phyloP scores from a whole-genome alignment of 1,139 yeast species.

The Sugiyamaella sp. region DNA sequence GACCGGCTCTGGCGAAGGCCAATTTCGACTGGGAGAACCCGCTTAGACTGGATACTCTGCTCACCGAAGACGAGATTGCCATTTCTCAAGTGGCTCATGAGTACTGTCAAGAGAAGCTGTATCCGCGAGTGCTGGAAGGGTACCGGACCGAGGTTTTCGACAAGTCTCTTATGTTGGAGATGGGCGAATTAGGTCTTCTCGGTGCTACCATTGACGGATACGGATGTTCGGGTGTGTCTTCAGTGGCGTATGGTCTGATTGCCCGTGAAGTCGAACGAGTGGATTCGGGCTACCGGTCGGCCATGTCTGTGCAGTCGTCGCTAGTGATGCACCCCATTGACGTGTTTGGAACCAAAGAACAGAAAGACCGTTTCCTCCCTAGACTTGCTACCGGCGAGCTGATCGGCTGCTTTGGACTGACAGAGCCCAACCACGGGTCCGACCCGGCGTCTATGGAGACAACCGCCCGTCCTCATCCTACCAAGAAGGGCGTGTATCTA shows the following conservation, averaged over 20 bases:
- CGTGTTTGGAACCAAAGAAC: conserved; percentile 48
- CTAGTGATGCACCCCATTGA: conserved; percentile 50
- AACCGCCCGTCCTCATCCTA: conserved; percentile 47
- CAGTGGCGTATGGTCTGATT: conserved; percentile 49
- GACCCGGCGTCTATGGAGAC: conserved; percentile 53
- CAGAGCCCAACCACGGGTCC: conserved; percentile 52
- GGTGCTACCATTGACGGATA: conserved; percentile 49
- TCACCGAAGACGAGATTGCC: conserved; percentile 49
- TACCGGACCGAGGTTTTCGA: conserved; percentile 47
- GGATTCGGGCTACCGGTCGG: conserved; percentile 50
- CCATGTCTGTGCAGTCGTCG: conserved; percentile 52
- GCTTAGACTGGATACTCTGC: conserved; percentile 41
- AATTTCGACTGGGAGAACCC: conserved; percentile 47
- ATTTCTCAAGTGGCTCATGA: conserved; percentile 46
- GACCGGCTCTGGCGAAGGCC: conserved; percentile 21
- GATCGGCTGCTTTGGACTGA: conserved; percentile 50
- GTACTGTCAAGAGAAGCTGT: conserved; percentile 45
- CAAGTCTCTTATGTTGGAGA: conserved; percentile 43
- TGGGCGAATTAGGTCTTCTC: conserved; percentile 49
- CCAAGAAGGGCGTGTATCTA: conserved; percentile 47
- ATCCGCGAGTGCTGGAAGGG: conserved; percentile 48
- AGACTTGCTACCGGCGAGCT: conserved; percentile 48
- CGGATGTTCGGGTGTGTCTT: conserved; percentile 49
- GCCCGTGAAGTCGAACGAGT: conserved; percentile 51
- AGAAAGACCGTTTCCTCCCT: conserved; percentile 48